Base-by-base conservation (phyloP, 148 eudicot species). In the Selenicereus undatus region DNA sequence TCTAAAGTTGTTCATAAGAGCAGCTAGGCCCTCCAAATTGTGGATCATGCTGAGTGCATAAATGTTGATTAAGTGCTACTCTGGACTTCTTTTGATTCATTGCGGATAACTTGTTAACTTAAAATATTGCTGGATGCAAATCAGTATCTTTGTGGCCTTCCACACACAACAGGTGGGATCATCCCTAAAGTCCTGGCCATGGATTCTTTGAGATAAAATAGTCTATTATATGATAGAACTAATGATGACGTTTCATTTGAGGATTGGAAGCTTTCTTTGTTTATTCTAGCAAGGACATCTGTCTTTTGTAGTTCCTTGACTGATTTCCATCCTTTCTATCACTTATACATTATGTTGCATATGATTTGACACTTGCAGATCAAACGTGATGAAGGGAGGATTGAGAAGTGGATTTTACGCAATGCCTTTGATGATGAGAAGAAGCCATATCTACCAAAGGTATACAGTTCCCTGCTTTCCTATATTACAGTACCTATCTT, bases 401-500 rank as follows among this genome's bases (percentile, higher is more conserved):
- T 93, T 76, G 99, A 95, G 90, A 95, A 93, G 86, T 95, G 99
- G 99, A 48, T 95, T 74, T 78, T 95, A 68, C 97, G 97, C 81
- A 79, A 95, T 89, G 97, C 98, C 71, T 95, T 95, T 85, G 97
- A 95, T 87, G 97, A 91, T 87, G 94, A 89, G 36, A 83, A 91
- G 86, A 88, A 82, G 74, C 96, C 94, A 4, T 93, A 93, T 83
- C 84, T 95, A 42, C 98, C 98, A 27, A 93, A 95, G 97, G 98
- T 95, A 82, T 81, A 85, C 43, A 69, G 12, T 29, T 29, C 22
- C 22, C 30, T 66, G 71, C 16, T 29, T 64, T 73, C 24, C 11
- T 26, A 36, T 20, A 3, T 45, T 65, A 51, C 72, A 56, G 13
- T 16, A 54, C 1, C 60, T 54, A 11, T 11, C 29, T 16, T 0